Evolutionary conservation across 805 yeast genomes (phyloP), one percentile per base, ranked within the genome.

Genomic region (Yarrowia porcina): DNA sequence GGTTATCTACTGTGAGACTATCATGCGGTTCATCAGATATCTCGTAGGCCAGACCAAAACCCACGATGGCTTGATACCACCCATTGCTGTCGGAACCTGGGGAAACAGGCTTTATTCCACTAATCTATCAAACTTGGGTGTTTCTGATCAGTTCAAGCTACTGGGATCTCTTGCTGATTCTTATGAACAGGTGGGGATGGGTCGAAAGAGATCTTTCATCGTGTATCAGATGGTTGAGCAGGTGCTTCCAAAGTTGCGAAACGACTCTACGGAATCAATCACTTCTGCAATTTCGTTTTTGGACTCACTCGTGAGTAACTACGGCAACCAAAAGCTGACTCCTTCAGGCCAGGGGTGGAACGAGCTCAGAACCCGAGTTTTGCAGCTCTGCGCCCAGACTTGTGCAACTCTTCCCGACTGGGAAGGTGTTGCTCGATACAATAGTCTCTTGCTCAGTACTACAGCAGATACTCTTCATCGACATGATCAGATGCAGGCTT

Each of bases 1-100:
- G 64, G 73, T 87, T 0, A 91, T 91, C 0, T 88, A 84, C 66
- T 83, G 88, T 44, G 97, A 90, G 66, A 79, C 87, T 1, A 76
- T 88, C 2, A 67, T 91, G 32, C 79, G 97, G 64, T 82, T 80
- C 59, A 75, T 7, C 72, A 77, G 13, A 74, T 86, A 4, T 79
- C 86, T 2, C 75, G 79, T 39, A 5, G 39, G 15, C 7, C 35
- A 56, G 36, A 39, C 61, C 2, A 39, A 39, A n/a, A 39, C 47
- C 20, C 61, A 39, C n/a, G 54, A 59, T 11, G 49, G 39, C 4
- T 18, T 57, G 23, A 65, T 10, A 54, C 69, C 52, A 66, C 70
- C 15, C 23, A 64, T 71, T 2, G 84, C 82, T 5, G 83, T 90
- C 12, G 76, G 81, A 42, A 69, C 69, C 10, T 76, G 82, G 67